phyloP scores from a whole-genome alignment of 78 protist species.

The Polysphondylium violaceum region DNA sequence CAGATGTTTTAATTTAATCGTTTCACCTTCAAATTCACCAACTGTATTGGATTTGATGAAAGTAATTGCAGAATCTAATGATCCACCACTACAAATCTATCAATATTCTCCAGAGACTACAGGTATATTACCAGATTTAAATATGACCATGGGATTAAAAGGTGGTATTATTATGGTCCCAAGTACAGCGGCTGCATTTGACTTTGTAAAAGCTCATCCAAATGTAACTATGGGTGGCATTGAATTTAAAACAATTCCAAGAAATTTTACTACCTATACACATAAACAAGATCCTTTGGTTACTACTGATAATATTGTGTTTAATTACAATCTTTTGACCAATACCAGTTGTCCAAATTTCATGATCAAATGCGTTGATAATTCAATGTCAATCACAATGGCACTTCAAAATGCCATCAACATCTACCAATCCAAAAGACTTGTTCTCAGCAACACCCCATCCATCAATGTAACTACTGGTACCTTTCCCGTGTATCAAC shows the following conservation, averaged over 20 bases:
- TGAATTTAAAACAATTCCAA: conserved; percentile 9
- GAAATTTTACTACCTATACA: not conserved
- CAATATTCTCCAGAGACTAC: not conserved
- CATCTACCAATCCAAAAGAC: not conserved
- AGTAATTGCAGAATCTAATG: not conserved
- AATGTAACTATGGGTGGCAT: conserved; percentile 53
- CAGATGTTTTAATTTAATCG: conserved; percentile 58
- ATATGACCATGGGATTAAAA: not conserved
- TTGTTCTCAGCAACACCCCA: too few species aligned
- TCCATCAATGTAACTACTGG: not conserved
- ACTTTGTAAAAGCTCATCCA: conserved; percentile 35
- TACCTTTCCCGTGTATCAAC: conserved; percentile 17
- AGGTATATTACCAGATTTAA: conserved; percentile 7
- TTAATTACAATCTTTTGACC: not conserved
- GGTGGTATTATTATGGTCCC: conserved; percentile 29
- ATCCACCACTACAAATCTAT: conserved; percentile 9
- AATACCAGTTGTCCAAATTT: conserved; percentile 54
- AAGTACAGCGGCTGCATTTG: not conserved
- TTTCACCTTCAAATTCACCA: conserved; percentile 47
- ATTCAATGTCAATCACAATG: not conserved
- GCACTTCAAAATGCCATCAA: conserved; percentile 34
- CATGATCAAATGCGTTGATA: conserved; percentile 26
- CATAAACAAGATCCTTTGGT: not conserved
- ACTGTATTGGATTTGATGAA: conserved; percentile 18
- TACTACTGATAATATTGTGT: not conserved